Evolutionary conservation across 169 alveolate genomes (phyloP).

Genomic region (Babesia divergens): DNA sequence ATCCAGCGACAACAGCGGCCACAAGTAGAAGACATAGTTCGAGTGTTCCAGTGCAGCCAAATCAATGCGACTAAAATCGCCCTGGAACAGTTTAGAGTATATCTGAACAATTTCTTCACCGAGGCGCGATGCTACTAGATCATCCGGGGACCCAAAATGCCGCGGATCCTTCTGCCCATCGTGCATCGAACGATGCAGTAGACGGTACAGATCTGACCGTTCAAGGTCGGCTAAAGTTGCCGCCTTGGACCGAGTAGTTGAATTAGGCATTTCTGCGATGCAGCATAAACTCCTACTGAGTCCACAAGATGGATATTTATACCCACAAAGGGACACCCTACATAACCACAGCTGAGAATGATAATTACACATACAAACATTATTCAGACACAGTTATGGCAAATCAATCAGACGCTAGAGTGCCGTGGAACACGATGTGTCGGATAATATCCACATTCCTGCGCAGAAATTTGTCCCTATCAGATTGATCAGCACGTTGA

Average conservation of each 20-base stretch:
- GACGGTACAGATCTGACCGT: slow-evolving; percentile 29
- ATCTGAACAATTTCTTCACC: slow-evolving; percentile 15
- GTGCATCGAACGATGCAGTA: slow-evolving; percentile 25
- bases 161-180: not conserved
- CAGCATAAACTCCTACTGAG: not conserved
- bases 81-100: slow-evolving; percentile 15
- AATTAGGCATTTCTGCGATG: slow-evolving; percentile 9
- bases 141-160: slow-evolving; percentile 14
- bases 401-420: not conserved
- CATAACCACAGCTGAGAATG: not conserved
- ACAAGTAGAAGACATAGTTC: slow-evolving; percentile 26
- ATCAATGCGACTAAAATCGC: slow-evolving; percentile 33
- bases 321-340: not conserved
- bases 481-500: not conserved
- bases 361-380: not conserved
- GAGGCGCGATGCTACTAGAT: slow-evolving; percentile 12
- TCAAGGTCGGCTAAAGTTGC: slow-evolving; percentile 47
- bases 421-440: slow-evolving; percentile 26
- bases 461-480: not conserved
- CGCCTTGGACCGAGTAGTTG: slow-evolving; percentile 23
- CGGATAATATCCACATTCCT: slow-evolving; percentile 1
- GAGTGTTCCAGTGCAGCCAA: slow-evolving; percentile 59
- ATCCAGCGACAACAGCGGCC: slow-evolving; percentile 56
- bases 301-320: not conserved
- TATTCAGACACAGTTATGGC: not conserved